phyloP scores from a whole-genome alignment of 2,329 filamentous ascomycete species.

The Biscogniauxia marginata region DNA sequence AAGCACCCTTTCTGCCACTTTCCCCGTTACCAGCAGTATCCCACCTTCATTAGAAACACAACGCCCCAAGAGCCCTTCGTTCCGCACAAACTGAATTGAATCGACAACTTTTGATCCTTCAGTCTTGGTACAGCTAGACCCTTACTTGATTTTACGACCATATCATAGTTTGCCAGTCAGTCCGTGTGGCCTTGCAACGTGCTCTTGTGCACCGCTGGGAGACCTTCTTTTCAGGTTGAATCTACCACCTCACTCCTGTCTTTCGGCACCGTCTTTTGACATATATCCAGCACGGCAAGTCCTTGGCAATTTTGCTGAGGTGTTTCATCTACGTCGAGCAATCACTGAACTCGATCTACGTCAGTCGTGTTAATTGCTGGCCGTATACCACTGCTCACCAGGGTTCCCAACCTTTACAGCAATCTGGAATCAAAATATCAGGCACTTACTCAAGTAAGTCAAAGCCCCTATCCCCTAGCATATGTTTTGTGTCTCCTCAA shows the following conservation, averaged over 20 bases:
- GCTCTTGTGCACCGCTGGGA: neutral
- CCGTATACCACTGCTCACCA: neutral
- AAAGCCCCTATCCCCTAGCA: neutral
- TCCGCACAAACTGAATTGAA: neutral
- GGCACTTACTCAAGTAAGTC: neutral
- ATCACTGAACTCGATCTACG: neutral
- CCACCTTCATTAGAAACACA: neutral
- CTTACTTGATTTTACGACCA: neutral
- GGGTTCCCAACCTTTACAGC: neutral
- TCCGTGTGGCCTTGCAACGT: neutral
- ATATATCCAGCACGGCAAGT: neutral
- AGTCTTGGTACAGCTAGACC: neutral
- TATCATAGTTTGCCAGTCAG: neutral
- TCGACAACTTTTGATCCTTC: neutral
- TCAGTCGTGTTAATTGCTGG: neutral
- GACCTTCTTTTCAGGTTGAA: neutral
- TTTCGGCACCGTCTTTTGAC: neutral
- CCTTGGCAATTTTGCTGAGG: neutral
- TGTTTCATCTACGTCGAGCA: neutral
- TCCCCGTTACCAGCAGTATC: neutral
- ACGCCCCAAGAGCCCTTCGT: neutral
- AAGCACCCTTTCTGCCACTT: too few relatives aligned
- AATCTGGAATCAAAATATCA: too few relatives aligned
- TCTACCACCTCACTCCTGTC: neutral
- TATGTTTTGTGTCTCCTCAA: neutral